These are phyloP conservation scores for Selaginella moellendorffii DNA, from an alignment of 75 land plant genomes.

Conservation along the genomic window DNA sequence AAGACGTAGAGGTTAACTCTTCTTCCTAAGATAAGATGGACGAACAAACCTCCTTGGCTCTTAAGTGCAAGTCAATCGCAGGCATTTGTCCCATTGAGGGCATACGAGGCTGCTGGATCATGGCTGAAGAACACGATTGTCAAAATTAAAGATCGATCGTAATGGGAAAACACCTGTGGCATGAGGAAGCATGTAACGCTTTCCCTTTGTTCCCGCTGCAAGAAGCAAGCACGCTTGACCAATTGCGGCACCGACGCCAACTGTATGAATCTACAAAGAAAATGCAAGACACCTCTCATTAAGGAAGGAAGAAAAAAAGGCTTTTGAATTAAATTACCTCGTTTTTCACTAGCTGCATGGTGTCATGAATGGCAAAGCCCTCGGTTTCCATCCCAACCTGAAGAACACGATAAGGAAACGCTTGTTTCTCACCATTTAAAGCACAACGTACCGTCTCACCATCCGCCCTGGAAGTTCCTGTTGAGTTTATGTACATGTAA, in stretches of 20 bases:
- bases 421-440: neutral
- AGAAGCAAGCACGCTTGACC: slow-evolving; percentile 85
- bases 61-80: slow-evolving; percentile 79
- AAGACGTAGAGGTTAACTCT: slow-evolving; percentile 18
- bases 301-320: neutral
- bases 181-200: slow-evolving; percentile 82
- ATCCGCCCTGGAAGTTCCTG: slow-evolving; percentile 93
- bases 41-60: slow-evolving; percentile 65
- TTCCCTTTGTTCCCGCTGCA: slow-evolving; percentile 85
- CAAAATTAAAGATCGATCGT: neutral
- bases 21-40: neutral
- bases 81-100: slow-evolving; percentile 87
- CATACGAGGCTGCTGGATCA: slow-evolving; percentile 87
- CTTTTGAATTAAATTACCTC: no score
- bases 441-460: slow-evolving; percentile 57
- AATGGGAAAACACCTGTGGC: slow-evolving; percentile 49
- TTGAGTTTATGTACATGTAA: slow-evolving; percentile 85
- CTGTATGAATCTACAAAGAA: slow-evolving; percentile 60
- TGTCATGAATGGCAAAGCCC: slow-evolving; percentile 93
- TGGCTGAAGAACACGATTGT: slow-evolving; percentile 33
- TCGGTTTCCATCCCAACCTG: slow-evolving; percentile 90
- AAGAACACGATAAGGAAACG: neutral
- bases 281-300: slow-evolving; percentile 21
- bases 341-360: slow-evolving; percentile 66
- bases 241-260: slow-evolving; percentile 80